Conservation (phyloP, 495 filamentous ascomycete genomes). For the Penicillium nucicola region DNA sequence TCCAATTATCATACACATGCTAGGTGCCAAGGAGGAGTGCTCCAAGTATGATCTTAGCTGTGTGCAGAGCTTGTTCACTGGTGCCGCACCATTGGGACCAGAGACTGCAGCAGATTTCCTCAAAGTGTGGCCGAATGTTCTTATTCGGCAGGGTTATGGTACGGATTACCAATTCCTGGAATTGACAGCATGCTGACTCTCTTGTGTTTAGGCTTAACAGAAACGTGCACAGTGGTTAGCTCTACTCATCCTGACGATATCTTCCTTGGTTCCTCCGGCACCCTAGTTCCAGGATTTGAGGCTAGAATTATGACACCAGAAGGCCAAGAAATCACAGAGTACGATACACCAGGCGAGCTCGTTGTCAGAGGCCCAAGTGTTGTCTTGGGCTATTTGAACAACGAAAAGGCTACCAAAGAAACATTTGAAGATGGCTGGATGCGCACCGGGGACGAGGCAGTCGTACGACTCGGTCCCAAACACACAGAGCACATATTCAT, state of each 20-base stretch:
- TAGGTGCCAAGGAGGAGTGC: constrained; percentile 60
- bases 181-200: constrained; percentile 1
- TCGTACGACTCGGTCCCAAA: constrained; percentile 58
- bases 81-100: constrained; percentile 77
- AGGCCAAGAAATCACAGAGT: constrained; percentile 69
- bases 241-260: constrained; percentile 65
- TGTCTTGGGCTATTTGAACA: constrained; percentile 80
- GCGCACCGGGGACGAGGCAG: constrained; percentile 81
- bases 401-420: constrained; percentile 76
- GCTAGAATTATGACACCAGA: constrained; percentile 71
- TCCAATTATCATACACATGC: constrained; percentile 80
- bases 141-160: constrained; percentile 81
- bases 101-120: constrained; percentile 71
- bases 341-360: constrained; percentile 79
- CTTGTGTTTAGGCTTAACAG: constrained; percentile 62
- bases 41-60: constrained; percentile 73
- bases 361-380: constrained; percentile 73
- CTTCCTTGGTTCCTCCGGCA: constrained; percentile 69
- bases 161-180: constrained; percentile 6
- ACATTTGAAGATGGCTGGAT: constrained; percentile 81
- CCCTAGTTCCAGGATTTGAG: constrained; percentile 61
- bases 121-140: constrained; percentile 61
- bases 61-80: constrained; percentile 66
- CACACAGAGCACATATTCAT: constrained; percentile 79
- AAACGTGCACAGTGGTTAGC: constrained; percentile 72